These are phyloP conservation scores for Potentilla sterilis DNA, from an alignment of 306 rosid genomes.

Conservation along the genomic window DNA sequence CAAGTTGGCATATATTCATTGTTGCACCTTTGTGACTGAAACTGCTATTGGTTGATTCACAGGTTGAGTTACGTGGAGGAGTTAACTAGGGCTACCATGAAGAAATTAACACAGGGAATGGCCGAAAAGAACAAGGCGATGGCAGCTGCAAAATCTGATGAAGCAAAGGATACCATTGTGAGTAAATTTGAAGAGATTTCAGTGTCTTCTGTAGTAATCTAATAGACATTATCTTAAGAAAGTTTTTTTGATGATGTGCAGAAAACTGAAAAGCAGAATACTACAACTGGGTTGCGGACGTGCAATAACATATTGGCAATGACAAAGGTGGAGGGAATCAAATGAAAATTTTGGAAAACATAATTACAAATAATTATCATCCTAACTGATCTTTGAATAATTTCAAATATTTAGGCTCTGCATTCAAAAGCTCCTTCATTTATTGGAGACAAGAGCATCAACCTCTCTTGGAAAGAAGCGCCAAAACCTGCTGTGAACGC, in stretches of 20 bases:
- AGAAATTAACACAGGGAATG: constrained; percentile 97
- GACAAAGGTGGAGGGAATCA: constrained; percentile 63
- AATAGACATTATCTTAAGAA: neutral
- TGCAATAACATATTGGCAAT: constrained; percentile 88
- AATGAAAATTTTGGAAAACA: neutral
- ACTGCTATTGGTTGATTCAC: constrained; percentile 14
- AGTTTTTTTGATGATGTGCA: constrained; percentile 31
- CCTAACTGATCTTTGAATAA: neutral
- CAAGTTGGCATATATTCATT: neutral
- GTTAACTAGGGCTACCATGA: constrained; percentile 85
- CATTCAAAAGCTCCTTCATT: constrained; percentile 80
- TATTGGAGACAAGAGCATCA: constrained; percentile 84
- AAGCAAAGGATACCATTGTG: constrained; percentile 80
- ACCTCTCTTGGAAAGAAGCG: constrained; percentile 93
- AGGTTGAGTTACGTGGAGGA: constrained; percentile 87
- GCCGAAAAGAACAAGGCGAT: constrained; percentile 86
- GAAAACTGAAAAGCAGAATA: constrained; percentile 92
- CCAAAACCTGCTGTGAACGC: constrained; percentile 51
- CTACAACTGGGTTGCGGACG: constrained; percentile 90
- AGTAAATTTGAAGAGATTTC: constrained; percentile 36
- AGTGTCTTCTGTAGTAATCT: constrained; percentile 17
- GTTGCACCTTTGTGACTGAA: neutral
- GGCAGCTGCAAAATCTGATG: constrained; percentile 93
- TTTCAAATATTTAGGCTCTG: constrained; percentile 36
- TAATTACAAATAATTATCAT: constrained; percentile 16